phyloP scores from a whole-genome alignment of 306 rosid genomes.

The Quillaja saponaria region DNA sequence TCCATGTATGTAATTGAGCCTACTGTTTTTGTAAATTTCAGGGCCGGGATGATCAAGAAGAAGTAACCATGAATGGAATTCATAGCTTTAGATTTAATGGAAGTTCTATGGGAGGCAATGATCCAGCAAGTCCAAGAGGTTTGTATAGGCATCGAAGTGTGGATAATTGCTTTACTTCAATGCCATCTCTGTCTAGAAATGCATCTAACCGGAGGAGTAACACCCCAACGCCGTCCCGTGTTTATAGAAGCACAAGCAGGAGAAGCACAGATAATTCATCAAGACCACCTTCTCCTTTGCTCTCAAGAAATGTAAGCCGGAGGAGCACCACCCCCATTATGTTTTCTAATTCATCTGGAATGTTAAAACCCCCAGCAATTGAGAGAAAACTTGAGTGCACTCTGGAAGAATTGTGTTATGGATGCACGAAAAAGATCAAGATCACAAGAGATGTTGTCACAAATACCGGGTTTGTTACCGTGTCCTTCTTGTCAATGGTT shows the following conservation, averaged over 20 bases:
- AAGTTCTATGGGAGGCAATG: conserved; percentile 12
- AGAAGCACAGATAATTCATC: conserved; percentile 1
- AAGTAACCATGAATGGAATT: conserved; percentile 28
- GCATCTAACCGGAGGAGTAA: conserved; percentile 22
- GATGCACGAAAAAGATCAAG: conserved; percentile 70
- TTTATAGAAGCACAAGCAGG: conserved; percentile 26
- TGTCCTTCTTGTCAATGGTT: too few species aligned
- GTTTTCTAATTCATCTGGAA: conserved; percentile 83
- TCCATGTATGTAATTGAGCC: too few species aligned
- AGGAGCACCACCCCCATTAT: conserved; percentile 48
- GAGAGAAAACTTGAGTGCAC: conserved; percentile 77
- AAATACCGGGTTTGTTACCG: conserved; percentile 53
- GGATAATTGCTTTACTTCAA: conserved; percentile 27
- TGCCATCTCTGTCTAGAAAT: conserved; percentile 29
- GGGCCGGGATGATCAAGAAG: conserved; percentile 7
- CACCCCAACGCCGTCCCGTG: not conserved
- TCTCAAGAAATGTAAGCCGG: not conserved
- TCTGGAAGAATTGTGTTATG: conserved; percentile 80
- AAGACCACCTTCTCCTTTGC: conserved; percentile 1
- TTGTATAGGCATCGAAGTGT: conserved; percentile 27
- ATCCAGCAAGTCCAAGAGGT: conserved; percentile 10
- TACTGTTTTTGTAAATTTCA: not conserved
- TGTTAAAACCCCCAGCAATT: conserved; percentile 61
- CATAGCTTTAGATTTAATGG: conserved; percentile 29
- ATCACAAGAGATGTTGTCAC: conserved; percentile 57